Base-by-base conservation (phyloP, 1,284 basidiomycete genomes). In the Sporisorium exsertum region DNA sequence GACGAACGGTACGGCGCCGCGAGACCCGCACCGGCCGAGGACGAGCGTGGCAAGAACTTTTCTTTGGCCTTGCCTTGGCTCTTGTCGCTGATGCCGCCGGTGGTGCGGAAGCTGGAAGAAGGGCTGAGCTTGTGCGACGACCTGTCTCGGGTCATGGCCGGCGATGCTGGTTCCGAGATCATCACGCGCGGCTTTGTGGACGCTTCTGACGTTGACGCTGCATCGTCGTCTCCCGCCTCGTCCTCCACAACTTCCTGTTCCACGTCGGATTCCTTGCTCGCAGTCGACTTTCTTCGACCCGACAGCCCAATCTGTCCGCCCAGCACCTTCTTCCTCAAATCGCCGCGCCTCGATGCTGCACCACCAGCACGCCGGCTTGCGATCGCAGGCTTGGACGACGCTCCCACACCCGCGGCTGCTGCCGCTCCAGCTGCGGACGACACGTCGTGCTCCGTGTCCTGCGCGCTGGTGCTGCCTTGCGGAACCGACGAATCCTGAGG, bases 11-110 rank as follows among this genome's bases (percentile, higher is more conserved):
- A 64, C 1, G 60, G 33, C 2, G 62, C 35, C 7, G 74, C 70
- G 5, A 77, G 63, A 3, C 74, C 74, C 2, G 70, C 75, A 5
- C 75, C 75, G 1, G 71, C 71, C 9, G 71, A 73, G 1, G 75
- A 77, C 3, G 71, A 73, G 3, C 75, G 70, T 1, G 70, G 75
- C 58, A 77, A 77, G 64, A 67, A 73, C 35, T 72, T 77, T 7
- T 49, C 46, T 24, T 54, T 67, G 1, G 18, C 33, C n/a, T 64
- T 58, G 18, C 60, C 59, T 43, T n/a, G n/a, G n/a, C n/a, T n/a
- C n/a, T 65, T 75, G 20, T 46, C 47, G 16, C 52, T 29, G n/a
- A 43, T 43, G 13, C 18, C 63, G 57, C 62, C 52, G 13, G 50
- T 47, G 1, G 49, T 43, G 10, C 57, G 49, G 60, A 71, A 71